Conservation (phyloP, 257 asterid species). For the Solanum pinnatisectum region DNA sequence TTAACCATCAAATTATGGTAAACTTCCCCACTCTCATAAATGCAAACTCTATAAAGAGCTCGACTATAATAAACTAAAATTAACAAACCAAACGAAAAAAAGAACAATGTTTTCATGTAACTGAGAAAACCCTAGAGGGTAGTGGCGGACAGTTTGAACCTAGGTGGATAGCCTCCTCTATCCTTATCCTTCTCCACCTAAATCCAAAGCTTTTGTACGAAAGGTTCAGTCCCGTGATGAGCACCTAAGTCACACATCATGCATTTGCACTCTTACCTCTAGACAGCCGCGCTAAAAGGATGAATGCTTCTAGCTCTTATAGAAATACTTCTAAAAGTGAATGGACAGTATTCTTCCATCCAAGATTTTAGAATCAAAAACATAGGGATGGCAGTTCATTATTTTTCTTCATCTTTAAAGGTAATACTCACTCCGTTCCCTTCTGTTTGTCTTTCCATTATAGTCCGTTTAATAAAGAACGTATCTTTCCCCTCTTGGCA, state of each 20-base stretch:
- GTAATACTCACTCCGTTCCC: neutral
- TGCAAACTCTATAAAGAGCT: neutral
- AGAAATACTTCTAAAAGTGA: neutral
- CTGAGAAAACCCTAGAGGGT: neutral
- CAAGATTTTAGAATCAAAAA: neutral
- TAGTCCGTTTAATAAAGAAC: neutral
- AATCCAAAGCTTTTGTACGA: neutral
- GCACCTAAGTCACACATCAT: neutral
- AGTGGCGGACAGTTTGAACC: neutral
- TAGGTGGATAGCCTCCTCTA: neutral
- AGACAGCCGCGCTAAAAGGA: neutral
- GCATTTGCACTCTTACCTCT: neutral
- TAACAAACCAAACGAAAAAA: neutral
- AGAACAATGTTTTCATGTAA: neutral
- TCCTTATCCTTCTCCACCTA: neutral
- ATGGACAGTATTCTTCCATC: neutral
- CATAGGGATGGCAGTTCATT: neutral
- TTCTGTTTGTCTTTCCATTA: neutral
- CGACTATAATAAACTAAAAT: neutral
- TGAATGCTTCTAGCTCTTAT: neutral
- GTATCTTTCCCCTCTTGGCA: neutral
- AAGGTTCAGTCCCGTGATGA: neutral
- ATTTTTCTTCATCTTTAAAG: neutral
- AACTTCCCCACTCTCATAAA: neutral
- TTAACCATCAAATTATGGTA: neutral